Evolutionary conservation across 2,329 filamentous ascomycete genomes (phyloP).

Genomic region (Pestalotiopsis sp.): DNA sequence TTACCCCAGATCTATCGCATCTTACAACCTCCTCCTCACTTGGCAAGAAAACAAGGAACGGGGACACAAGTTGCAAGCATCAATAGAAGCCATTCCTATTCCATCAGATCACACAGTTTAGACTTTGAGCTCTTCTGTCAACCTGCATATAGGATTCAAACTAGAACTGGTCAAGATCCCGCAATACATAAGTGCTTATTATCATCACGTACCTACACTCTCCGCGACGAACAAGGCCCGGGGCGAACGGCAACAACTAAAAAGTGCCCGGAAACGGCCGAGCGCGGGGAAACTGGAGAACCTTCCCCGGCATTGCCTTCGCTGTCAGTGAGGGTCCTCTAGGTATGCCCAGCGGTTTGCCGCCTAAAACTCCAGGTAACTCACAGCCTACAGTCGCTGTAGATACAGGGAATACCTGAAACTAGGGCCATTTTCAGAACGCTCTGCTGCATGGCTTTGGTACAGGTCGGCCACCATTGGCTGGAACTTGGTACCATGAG

Average conservation of each 20-base stretch:
- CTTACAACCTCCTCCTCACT: neutral
- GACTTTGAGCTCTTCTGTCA: neutral
- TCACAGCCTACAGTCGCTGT: neutral
- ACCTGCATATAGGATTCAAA: neutral
- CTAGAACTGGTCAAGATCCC: neutral
- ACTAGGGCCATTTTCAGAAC: neutral
- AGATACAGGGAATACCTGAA: neutral
- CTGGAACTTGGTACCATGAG: neutral
- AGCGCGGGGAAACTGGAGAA: neutral
- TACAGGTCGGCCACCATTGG: conserved; percentile 3
- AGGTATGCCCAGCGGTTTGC: neutral
- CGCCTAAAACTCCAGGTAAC: neutral
- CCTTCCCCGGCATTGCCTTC: neutral
- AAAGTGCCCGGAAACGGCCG: conserved; percentile 5
- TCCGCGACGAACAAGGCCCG: neutral
- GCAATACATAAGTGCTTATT: neutral
- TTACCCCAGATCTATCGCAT: neutral
- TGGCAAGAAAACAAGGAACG: neutral
- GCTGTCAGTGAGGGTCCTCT: neutral
- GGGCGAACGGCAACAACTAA: neutral
- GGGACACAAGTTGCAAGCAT: neutral
- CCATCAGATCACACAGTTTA: neutral
- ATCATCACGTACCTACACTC: neutral
- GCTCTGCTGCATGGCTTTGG: neutral
- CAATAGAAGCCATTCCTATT: neutral